A percentile compares a stretch with the other conserved stretches of the same genome.
Conservation (phyloP, 805 yeast genomes). For the Saccharomyces eubayanus region DNA sequence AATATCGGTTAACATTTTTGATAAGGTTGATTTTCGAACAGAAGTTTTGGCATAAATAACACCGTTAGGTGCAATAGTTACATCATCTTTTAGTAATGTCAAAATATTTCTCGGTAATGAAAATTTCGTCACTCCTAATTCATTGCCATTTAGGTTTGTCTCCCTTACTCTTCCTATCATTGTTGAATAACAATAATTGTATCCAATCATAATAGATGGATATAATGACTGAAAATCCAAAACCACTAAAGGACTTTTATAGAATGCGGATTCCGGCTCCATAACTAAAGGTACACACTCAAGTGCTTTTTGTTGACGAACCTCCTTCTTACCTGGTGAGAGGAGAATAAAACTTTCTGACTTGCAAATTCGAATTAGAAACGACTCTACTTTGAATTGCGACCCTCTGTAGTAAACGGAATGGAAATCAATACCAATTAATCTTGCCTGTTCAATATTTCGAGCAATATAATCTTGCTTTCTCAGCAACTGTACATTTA, state of each 20-base stretch:
- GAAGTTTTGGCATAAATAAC: constrained; percentile 59
- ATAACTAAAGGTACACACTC: constrained; percentile 84
- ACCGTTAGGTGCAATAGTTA: constrained; percentile 82
- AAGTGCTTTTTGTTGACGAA: constrained; percentile 73
- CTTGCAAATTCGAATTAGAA: constrained; percentile 65
- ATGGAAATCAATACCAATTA: constrained; percentile 83
- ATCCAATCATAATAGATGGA: constrained; percentile 87
- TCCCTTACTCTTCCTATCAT: constrained; percentile 55
- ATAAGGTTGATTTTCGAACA: constrained; percentile 62
- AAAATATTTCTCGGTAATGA: constrained; percentile 51
- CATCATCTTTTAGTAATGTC: constrained; percentile 42
- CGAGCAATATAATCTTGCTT: constrained; percentile 59
- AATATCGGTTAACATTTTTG: constrained; percentile 79
- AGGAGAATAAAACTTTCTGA: constrained; percentile 62
- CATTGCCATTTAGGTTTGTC: constrained; percentile 38
- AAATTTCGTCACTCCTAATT: constrained; percentile 45
- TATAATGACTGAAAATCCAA: constrained; percentile 89
- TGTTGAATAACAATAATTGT: constrained; percentile 79
- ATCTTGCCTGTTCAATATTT: constrained; percentile 73
- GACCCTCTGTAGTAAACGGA: constrained; percentile 88
- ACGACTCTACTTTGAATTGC: constrained; percentile 87
- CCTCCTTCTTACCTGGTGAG: constrained; percentile 76
- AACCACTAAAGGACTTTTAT: constrained; percentile 83
- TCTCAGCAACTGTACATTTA: constrained; percentile 39
- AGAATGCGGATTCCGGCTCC: constrained; percentile 83